phyloP scores from a whole-genome alignment of 1,139 yeast genomes.

The Kurtzmaniella quercitrusa region DNA sequence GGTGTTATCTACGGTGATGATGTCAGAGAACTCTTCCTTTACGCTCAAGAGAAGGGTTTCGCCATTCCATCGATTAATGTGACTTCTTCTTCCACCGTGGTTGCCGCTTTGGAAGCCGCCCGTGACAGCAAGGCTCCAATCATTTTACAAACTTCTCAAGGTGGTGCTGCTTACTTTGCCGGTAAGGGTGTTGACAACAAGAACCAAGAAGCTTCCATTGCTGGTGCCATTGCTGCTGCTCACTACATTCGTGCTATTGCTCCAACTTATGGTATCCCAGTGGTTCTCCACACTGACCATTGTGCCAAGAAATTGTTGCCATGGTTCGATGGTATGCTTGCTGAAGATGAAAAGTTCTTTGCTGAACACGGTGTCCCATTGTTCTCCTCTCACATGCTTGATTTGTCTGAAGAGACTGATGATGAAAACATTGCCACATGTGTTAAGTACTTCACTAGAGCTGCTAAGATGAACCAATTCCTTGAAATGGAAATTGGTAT shows the following conservation, averaged over 20 bases:
- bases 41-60: constrained; percentile 89
- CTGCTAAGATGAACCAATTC: constrained; percentile 94
- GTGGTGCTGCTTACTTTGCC: constrained; percentile 99
- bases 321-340: constrained; percentile 98
- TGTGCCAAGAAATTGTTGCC: constrained; percentile 98
- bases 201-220: constrained; percentile 90
- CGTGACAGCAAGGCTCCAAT: constrained; percentile 95
- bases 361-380: constrained; percentile 86
- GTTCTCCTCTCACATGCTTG: constrained; percentile 99
- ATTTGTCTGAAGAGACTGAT: constrained; percentile 93
- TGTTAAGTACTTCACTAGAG: constrained; percentile 91
- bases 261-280: constrained; percentile 95
- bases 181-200: constrained; percentile 97
- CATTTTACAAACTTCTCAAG: constrained; percentile 95
- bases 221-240: constrained; percentile 97
- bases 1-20: constrained; percentile 99
- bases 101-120: constrained; percentile 97
- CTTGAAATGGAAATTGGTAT: constrained; percentile 99
- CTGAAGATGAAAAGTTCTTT: constrained; percentile 92
- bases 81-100: constrained; percentile 95
- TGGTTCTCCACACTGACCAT: constrained; percentile 95
- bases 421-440: constrained; percentile 93
- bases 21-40: constrained; percentile 85
- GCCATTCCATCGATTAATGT: constrained; percentile 99
- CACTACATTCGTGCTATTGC: constrained; percentile 96